Evolutionary conservation across 495 filamentous ascomycete species (phyloP), one percentile per base, ranked within the genome.

Genomic region (Xylaria flabelliformis): DNA sequence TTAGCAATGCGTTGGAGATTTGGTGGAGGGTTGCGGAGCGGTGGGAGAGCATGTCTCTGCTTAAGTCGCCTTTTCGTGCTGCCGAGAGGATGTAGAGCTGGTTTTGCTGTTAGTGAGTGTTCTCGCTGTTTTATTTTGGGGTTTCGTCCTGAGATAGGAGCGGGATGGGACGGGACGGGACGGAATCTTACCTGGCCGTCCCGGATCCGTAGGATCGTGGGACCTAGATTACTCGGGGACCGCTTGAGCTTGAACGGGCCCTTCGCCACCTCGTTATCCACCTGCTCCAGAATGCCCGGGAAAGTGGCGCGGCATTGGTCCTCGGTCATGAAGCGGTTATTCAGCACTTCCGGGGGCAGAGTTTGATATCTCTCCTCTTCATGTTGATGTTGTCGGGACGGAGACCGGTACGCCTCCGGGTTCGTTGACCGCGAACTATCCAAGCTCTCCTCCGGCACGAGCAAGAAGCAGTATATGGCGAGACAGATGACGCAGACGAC

Each of bases 11-110:
- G 58, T 82, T 79, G 72, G 87, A 67, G 71, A 83, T 74, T 55
- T 80, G 78, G 73, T 80, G 75, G 3, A 83, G 79, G 6, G 77
- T 77, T 15, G 81, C 81, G 26, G 73, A 67, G 12, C 80, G 78
- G 68, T 81, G 76, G 65, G 85, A 79, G 4, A 82, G 71, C 82
- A 85, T 84, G 51, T 82, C 82, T 26, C 48, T 12, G 5, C 78
- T 82, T 13, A 85, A 70, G 56, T 84, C 84, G 6, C 69, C 61
- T 24, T 72, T 70, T n/a, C 82, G 77, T 70, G 84, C 81, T 9
- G 80, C 75, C 62, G 85, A 80, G 62, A 87, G 75, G 66, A 88
- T 82, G 66, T 78, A 82, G 5, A 87, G 80, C 79, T 81, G 41
- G 29, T 24, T 21, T 34, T 19, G 0, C 17, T 44, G 3, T 71